Evolutionary conservation across 139 green algal species (phyloP).

Genomic region (Ettlia oleoabundans): DNA sequence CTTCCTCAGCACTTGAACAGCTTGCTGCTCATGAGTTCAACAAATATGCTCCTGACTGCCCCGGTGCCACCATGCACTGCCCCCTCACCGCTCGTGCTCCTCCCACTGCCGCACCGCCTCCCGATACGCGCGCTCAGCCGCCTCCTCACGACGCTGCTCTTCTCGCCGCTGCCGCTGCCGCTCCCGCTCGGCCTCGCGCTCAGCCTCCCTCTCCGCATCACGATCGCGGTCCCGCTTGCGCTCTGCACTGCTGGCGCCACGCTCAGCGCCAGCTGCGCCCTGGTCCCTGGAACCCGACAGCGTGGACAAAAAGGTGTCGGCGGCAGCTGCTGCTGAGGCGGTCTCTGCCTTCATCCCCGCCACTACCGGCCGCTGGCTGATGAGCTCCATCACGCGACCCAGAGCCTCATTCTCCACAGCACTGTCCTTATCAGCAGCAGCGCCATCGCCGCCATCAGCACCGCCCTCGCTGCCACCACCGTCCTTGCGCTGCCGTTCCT

Average conservation of each 20-base stretch:
- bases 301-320: conserved; percentile 55
- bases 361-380: conserved; percentile 51
- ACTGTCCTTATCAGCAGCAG: conserved; percentile 24
- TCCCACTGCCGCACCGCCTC: conserved; percentile 68
- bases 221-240: conserved; percentile 26
- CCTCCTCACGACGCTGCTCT: conserved; percentile 27
- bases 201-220: conserved; percentile 17
- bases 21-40: too few species aligned
- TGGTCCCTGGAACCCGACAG: conserved; percentile 8
- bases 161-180: conserved; percentile 54
- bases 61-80: too few species aligned
- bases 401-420: conserved; percentile 51
- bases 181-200: conserved; percentile 51
- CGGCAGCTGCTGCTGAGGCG: conserved; percentile 42
- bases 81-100: conserved; percentile 48
- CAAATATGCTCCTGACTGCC: too few species aligned
- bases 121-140: conserved; percentile 61
- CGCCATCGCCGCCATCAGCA: conserved; percentile 3
- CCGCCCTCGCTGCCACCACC: conserved; percentile 19
- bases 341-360: background rate
- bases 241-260: background rate
- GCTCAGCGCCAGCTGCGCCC: background rate
- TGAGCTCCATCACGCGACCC: conserved; percentile 67
- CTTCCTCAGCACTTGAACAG: too few species aligned
- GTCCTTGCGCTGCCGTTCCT: conserved; percentile 31